Percentiles rank a stretch among this genome's conserved stretches.
phyloP scores from a whole-genome alignment of 202 grass and related monocot genomes.

The Schoenoplectus tabernaemontani region DNA sequence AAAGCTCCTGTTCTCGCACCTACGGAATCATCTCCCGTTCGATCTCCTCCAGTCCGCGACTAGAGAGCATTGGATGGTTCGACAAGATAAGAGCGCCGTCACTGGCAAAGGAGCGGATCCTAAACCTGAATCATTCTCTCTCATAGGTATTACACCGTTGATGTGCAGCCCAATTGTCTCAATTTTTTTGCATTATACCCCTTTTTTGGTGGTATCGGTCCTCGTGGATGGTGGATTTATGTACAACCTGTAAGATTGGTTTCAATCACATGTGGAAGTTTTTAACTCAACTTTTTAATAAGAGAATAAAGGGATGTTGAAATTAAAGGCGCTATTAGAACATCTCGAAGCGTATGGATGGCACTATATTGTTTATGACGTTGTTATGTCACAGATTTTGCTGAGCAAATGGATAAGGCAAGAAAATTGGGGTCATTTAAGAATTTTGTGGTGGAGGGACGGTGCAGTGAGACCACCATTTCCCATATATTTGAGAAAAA shows the following conservation, averaged over 20 bases:
- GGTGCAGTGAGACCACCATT: constrained; percentile 55
- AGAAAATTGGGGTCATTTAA: constrained; percentile 60
- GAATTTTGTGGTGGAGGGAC: constrained; percentile 61
- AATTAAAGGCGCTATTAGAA: not conserved
- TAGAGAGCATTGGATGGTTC: constrained; percentile 61
- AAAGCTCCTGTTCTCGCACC: constrained; percentile 20
- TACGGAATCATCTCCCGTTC: constrained; percentile 32
- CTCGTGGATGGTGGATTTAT: not conserved
- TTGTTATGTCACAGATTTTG: constrained; percentile 42
- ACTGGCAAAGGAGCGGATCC: constrained; percentile 51
- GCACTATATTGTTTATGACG: not conserved
- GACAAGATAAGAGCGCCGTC: constrained; percentile 73
- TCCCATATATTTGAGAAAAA: constrained; percentile 53
- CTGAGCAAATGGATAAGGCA: constrained; percentile 57
- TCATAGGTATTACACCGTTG: constrained; percentile 36
- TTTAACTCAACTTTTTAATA: not conserved
- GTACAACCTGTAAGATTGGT: not conserved
- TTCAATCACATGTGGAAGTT: not conserved
- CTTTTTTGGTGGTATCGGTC: not conserved
- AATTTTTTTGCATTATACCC: not conserved
- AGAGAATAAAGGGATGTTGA: not conserved
- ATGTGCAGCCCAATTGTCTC: not conserved
- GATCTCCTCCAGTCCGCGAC: constrained; percentile 50
- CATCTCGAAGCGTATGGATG: not conserved
- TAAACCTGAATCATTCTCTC: constrained; percentile 41